These are phyloP conservation scores for Gloeopeniophorella convolvens DNA, from an alignment of 768 basidiomycete genomes.

Conservation along the genomic window DNA sequence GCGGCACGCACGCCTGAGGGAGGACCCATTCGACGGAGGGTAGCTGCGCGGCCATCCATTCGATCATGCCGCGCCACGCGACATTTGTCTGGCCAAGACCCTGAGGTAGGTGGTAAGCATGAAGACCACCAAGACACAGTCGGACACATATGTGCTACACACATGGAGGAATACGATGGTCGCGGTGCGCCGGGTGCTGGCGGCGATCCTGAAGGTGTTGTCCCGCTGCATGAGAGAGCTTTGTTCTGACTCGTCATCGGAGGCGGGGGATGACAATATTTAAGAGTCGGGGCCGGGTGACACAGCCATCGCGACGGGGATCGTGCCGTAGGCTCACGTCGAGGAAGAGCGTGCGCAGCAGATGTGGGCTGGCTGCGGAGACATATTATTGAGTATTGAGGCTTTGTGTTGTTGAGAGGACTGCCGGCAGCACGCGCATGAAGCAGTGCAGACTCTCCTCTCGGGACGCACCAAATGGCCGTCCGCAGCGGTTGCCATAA, in stretches of 20 bases:
- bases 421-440: no score
- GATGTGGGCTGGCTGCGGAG: no score
- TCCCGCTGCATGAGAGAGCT: not conserved
- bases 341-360: no score
- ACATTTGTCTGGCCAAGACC: slow-evolving; percentile 36
- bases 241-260: slow-evolving; percentile 15
- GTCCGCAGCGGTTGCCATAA: no score
- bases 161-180: slow-evolving; percentile 30
- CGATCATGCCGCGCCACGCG: slow-evolving; percentile 32
- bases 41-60: slow-evolving; percentile 31
- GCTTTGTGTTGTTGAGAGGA: no score
- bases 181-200: slow-evolving; percentile 18
- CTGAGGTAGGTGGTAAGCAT: slow-evolving; percentile 20
- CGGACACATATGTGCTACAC: slow-evolving; percentile 2
- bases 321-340: no score
- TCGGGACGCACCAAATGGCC: no score
- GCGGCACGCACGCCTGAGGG: slow-evolving; percentile 35
- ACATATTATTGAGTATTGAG: no score
- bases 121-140: not conserved
- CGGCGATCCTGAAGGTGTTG: slow-evolving; percentile 15
- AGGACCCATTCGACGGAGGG: slow-evolving; percentile 39
- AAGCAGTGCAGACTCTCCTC: no score
- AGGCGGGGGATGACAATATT: no score
- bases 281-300: no score
- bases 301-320: no score